Percentiles rank a stretch among this genome's conserved stretches.
phyloP scores from a whole-genome alignment of 2,329 filamentous ascomycete species.

The Microsporum audouinii region DNA sequence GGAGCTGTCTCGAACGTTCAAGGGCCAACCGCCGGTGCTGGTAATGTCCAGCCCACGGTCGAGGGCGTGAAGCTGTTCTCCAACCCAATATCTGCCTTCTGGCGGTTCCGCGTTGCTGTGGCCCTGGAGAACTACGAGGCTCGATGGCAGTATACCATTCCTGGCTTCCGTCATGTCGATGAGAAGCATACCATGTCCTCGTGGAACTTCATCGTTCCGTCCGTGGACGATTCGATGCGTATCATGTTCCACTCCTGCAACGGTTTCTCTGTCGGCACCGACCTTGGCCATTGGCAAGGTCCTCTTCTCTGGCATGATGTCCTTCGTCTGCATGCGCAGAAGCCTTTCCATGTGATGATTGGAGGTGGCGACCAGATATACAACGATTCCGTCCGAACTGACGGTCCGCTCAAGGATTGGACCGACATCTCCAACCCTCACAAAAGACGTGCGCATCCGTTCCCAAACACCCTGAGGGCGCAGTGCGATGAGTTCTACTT shows the following conservation, averaged over 20 bases:
- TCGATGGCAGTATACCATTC: conserved; percentile 67
- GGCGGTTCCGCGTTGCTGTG: conserved; percentile 47
- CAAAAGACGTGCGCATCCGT: conserved; percentile 50
- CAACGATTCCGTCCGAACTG: conserved; percentile 67
- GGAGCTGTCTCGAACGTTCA: conserved; percentile 20
- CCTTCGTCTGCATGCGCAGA: conserved; percentile 46
- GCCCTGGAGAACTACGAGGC: conserved; percentile 62
- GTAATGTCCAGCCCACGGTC: conserved; percentile 21
- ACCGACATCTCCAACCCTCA: conserved; percentile 50
- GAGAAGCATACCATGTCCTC: conserved; percentile 44
- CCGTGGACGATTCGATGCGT: conserved; percentile 52
- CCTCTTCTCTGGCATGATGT: conserved; percentile 55
- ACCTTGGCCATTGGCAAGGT: conserved; percentile 51
- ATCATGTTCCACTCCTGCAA: conserved; percentile 62
- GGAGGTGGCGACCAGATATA: conserved; percentile 84
- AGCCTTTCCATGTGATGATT: conserved; percentile 59
- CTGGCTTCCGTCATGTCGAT: conserved; percentile 51
- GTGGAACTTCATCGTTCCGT: conserved; percentile 46
- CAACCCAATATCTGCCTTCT: conserved; percentile 48
- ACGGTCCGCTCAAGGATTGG: conserved; percentile 63
- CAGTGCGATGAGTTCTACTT: conserved; percentile 53
- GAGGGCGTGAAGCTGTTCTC: conserved; percentile 48
- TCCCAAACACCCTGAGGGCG: conserved; percentile 50
- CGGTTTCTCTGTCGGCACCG: conserved; percentile 55
- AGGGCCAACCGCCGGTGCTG: conserved; percentile 12